These are phyloP conservation scores for Phialophora chinensis DNA, from an alignment of 2,329 filamentous ascomycete genomes.

Conservation along the genomic window DNA sequence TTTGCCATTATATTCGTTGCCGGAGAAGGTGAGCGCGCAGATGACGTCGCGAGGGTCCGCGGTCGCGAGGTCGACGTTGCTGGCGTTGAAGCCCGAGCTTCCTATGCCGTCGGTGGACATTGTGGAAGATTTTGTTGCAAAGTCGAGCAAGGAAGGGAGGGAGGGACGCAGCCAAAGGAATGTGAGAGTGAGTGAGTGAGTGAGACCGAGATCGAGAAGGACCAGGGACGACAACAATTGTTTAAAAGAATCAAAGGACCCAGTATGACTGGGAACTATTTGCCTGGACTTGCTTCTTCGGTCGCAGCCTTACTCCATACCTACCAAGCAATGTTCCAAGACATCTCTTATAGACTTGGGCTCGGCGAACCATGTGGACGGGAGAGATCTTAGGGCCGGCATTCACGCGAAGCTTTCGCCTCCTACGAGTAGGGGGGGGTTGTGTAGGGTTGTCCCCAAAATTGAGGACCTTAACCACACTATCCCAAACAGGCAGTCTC, in stretches of 20 bases:
- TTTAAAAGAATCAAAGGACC: neutral
- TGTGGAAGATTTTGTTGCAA: neutral
- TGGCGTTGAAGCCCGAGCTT: constrained; percentile 44
- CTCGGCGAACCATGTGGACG: neutral
- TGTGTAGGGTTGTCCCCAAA: neutral
- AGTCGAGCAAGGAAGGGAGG: neutral
- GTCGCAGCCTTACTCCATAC: neutral
- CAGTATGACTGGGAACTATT: neutral
- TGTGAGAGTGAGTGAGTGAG: neutral
- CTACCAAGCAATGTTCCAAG: neutral
- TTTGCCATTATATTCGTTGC: constrained; percentile 62
- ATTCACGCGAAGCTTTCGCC: neutral
- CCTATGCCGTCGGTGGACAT: neutral
- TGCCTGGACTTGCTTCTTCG: neutral
- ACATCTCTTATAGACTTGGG: neutral
- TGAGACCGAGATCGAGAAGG: neutral
- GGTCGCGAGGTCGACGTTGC: constrained; percentile 52
- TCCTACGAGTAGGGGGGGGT: neutral
- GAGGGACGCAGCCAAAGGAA: neutral
- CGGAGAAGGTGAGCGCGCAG: constrained; percentile 56
- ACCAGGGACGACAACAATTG: neutral
- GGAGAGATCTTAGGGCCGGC: neutral
- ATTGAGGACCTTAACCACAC: constrained; percentile 23
- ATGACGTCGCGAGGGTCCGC: constrained; percentile 54
- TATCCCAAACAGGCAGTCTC: constrained; percentile 1